Evolutionary conservation across 805 yeast genomes (phyloP), one percentile per base, ranked within the genome.

Genomic region (Wilhelminamyces savonicus): DNA sequence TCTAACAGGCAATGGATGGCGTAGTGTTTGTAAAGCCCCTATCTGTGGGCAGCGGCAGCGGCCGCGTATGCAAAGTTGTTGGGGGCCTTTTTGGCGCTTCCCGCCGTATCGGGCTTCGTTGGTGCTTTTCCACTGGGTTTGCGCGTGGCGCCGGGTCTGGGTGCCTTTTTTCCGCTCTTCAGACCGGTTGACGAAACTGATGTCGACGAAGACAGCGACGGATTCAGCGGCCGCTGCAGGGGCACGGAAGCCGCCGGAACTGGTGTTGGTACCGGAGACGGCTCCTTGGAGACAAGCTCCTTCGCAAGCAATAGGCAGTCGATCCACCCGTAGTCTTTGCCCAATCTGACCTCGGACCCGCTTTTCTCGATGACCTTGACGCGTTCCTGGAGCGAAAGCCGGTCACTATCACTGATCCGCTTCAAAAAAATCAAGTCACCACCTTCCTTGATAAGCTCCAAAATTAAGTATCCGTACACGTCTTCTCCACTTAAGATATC

Each of bases 281-380:
- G 17, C 15, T 35, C 35, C 23, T 34, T 36, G 22, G 37, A 43
- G 23, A 38, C 56, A 44, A 78, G 44, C 28, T 78, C 76, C 41
- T 80, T 77, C 2, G 86, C 83, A 39, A 71, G 71, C 39, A 82
- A 57, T 34, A 82, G 62, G 29, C 86, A 71, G 27, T 78, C 82
- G 10, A 82, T 78, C 90, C 90, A 82, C 3, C 74, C 69, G 26
- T 71, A 66, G 4, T 61, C 52, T 7, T 48, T 49, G 16, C 80
- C 80, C 10, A 74, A 54, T 22, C 56, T 60, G 24, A 71, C 59
- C 9, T 31, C 31, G 21, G 44, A 38, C 18, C 43, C 52, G 19
- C 29, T 31, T 19, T 45, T 28, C 31, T 56, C 64, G 4, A 53
- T 48, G 3, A 55, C 63, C 20, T 40, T 45, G 10, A 56, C 52